These are phyloP conservation scores for Serendipita sp. DNA, from an alignment of 768 basidiomycete genomes.

Conservation along the genomic window DNA sequence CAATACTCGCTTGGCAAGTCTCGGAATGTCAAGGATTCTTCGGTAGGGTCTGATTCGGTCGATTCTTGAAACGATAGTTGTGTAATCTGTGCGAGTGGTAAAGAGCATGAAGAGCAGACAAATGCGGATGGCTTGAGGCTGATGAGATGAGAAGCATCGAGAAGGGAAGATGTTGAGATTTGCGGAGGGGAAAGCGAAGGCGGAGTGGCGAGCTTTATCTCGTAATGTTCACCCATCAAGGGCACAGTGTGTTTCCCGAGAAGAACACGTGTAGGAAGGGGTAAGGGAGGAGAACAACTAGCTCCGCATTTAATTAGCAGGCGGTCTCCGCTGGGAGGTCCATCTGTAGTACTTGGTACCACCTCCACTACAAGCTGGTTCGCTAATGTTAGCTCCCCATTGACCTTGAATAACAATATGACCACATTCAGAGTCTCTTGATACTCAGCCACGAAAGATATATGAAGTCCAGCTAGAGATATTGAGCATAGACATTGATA, in stretches of 20 bases:
- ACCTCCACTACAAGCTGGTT: conserved; percentile 23
- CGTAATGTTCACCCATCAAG: conserved; percentile 42
- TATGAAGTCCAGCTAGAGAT: conserved; percentile 20
- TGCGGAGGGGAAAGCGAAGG: conserved; percentile 8
- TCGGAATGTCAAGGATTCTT: conserved; percentile 30
- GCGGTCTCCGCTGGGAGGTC: conserved; percentile 29
- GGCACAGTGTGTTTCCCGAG: conserved; percentile 46
- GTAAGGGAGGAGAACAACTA: conserved; percentile 38
- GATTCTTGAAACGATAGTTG: conserved; percentile 19
- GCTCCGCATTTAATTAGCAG: conserved; percentile 47
- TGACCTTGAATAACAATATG: conserved; percentile 45
- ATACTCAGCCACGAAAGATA: conserved; percentile 53
- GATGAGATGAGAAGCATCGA: conserved; percentile 53
- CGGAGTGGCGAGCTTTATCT: conserved; percentile 41
- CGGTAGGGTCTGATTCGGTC: neutral
- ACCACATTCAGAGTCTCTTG: conserved; percentile 75
- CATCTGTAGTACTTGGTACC: conserved; percentile 23
- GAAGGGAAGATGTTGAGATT: conserved; percentile 29
- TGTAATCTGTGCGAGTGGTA: conserved; percentile 40
- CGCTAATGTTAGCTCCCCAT: neutral
- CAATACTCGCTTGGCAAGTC: conserved; percentile 93
- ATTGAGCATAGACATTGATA: neutral
- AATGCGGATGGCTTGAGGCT: conserved; percentile 43
- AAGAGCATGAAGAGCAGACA: conserved; percentile 62
- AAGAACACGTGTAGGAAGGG: conserved; percentile 36